Evolutionary conservation across 345 rosid genomes (phyloP).

Genomic region (Rhodomyrtus tomentosa): DNA sequence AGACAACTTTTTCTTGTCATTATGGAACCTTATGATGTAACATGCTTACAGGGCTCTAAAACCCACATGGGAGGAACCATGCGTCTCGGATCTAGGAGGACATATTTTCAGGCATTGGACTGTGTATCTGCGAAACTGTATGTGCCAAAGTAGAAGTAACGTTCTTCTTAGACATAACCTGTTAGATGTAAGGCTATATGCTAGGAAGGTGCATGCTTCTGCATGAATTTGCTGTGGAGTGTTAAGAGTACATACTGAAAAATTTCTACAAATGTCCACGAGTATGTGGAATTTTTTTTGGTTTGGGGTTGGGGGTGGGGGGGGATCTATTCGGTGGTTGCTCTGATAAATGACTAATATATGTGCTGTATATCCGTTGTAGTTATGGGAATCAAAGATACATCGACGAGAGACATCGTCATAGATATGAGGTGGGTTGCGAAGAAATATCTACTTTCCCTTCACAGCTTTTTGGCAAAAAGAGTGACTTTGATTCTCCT

Average conservation of each 20-base stretch:
- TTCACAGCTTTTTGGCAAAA: background rate
- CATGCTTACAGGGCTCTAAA: conserved; percentile 59
- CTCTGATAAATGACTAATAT: background rate
- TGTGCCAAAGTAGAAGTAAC: conserved; percentile 11
- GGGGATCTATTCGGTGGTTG: background rate
- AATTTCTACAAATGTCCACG: background rate
- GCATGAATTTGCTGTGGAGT: background rate
- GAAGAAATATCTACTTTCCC: background rate
- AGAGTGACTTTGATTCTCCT: background rate
- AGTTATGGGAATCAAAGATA: conserved; percentile 65
- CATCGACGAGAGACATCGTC: conserved; percentile 93
- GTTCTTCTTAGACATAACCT: background rate
- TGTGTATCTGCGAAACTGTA: conserved; percentile 76
- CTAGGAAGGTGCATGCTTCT: background rate
- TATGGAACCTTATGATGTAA: background rate
- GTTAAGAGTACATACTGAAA: background rate
- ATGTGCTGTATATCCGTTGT: background rate
- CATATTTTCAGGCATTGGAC: conserved; percentile 48
- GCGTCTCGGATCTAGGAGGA: conserved; percentile 89
- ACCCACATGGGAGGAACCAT: conserved; percentile 97
- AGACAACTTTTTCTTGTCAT: background rate
- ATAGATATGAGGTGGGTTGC: conserved; percentile 74
- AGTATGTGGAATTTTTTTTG: background rate
- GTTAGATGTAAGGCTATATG: background rate
- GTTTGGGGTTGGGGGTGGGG: too few species aligned